Evolutionary conservation across 345 rosid species (phyloP).

Genomic region (Noccaea caerulescens): DNA sequence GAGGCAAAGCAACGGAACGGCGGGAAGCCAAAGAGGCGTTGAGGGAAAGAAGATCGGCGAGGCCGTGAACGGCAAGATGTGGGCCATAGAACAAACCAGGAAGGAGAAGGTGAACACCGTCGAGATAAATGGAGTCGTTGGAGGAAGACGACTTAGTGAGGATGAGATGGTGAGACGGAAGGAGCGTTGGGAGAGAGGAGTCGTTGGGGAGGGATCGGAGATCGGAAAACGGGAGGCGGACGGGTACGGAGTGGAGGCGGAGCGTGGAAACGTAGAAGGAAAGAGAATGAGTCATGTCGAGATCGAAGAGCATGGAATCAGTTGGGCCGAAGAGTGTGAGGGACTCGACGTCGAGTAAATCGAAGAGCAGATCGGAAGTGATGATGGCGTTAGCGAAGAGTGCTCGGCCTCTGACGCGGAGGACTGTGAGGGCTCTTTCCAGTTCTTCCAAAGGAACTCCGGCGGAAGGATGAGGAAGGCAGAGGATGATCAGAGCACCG

Average conservation of each 20-base stretch:
- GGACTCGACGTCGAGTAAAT: slow-evolving; percentile 49
- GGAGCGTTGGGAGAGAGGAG: slow-evolving; percentile 49
- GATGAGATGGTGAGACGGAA: slow-evolving; percentile 43
- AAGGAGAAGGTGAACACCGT: slow-evolving; percentile 39
- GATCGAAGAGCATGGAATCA: slow-evolving; percentile 50
- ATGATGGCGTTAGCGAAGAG: slow-evolving; percentile 62
- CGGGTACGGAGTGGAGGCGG: slow-evolving; percentile 51
- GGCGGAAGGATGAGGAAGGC: slow-evolving; percentile 33
- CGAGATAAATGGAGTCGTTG: slow-evolving; percentile 30
- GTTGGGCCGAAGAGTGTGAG: slow-evolving; percentile 52
- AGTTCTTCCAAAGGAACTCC: slow-evolving; percentile 47
- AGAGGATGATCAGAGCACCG: slow-evolving; percentile 26
- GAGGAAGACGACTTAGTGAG: slow-evolving; percentile 28
- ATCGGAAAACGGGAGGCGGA: slow-evolving; percentile 47
- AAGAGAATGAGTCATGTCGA: slow-evolving; percentile 55
- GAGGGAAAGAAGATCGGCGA: slow-evolving; percentile 41
- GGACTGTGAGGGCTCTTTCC: slow-evolving; percentile 47
- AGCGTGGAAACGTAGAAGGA: slow-evolving; percentile 51
- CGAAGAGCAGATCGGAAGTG: slow-evolving; percentile 56
- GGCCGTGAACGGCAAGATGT: slow-evolving; percentile 52
- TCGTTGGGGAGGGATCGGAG: slow-evolving; percentile 45
- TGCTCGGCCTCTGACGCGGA: slow-evolving; percentile 50
- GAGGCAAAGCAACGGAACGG: slow-evolving; percentile 17
- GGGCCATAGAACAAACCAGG: slow-evolving; percentile 51
- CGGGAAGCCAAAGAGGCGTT: slow-evolving; percentile 7